These are phyloP conservation scores for Astragalus glycyphyllos DNA, from an alignment of 306 rosid genomes.

Conservation along the genomic window DNA sequence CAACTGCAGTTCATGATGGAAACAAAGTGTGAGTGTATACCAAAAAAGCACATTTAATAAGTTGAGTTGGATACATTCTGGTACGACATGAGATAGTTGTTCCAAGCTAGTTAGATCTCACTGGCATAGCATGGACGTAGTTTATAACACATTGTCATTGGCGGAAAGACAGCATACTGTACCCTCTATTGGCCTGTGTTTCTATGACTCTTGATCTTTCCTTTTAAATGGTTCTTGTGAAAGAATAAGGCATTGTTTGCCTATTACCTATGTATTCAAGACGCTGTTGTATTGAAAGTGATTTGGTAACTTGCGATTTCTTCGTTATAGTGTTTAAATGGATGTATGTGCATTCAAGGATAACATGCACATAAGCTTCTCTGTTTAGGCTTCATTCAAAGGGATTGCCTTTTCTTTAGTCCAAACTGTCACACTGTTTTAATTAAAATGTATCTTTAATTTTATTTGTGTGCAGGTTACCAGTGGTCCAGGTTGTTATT, in stretches of 20 bases:
- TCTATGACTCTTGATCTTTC: slow-evolving; percentile 31
- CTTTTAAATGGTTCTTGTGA: slow-evolving; percentile 16
- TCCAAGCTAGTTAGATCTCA: slow-evolving; percentile 39
- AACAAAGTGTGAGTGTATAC: slow-evolving; percentile 34
- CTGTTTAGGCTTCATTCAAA: too few species aligned
- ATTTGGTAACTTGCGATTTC: background rate
- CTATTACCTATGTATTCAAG: background rate
- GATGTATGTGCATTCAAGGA: slow-evolving; percentile 14
- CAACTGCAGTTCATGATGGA: slow-evolving; percentile 42
- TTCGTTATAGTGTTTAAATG: slow-evolving; percentile 12
- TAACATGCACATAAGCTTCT: background rate
- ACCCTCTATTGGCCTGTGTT: background rate
- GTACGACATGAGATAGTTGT: slow-evolving; percentile 32
- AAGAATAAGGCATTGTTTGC: slow-evolving; percentile 19
- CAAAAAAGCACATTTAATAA: slow-evolving; percentile 27
- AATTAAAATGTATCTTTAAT: too few species aligned
- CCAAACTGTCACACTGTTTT: too few species aligned
- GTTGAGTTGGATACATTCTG: slow-evolving; percentile 31
- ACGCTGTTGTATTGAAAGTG: background rate
- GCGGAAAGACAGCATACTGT: slow-evolving; percentile 18
- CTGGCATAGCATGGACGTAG: slow-evolving; percentile 25
- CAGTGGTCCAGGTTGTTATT: too few species aligned
- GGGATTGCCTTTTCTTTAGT: too few species aligned
- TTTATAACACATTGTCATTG: slow-evolving; percentile 23
- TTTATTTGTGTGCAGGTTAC: too few species aligned